Base-by-base conservation (phyloP, 2,329 filamentous ascomycete genomes). In the Eutypa lata region DNA sequence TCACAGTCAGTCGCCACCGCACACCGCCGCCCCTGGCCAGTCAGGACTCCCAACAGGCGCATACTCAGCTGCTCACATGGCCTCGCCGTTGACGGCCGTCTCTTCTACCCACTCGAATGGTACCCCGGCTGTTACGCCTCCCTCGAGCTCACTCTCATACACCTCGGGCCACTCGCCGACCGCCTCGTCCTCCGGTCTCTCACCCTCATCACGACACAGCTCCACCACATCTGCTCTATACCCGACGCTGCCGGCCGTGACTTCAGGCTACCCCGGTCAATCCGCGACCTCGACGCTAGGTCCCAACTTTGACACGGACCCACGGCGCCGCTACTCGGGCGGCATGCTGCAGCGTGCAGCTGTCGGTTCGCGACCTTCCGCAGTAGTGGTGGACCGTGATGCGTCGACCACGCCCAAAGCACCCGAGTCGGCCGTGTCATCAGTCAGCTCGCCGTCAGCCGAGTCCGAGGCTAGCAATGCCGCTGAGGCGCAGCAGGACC, bases 51-150 rank as follows among this genome's bases (percentile, higher is more conserved):
- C 58, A 55, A 69, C 55, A 53, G 61, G 48, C 44, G 69, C 71
- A 44, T 76, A 77, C 60, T 78, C 75, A 24, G 76, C 78, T 7
- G 77, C 77, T n/a, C 79, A 79, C 62, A 79, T 85, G 70, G 80
- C 81, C 28, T 87, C 84, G 24, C 85, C 85, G 19, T 65, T 84
- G 59, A 81, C 77, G 28, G 78, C 77, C 16, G 73, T 82, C 46
- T 81, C 81, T 40, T 84, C 83, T 21, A 80, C 81, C 11, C 73
- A 76, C 58, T 74, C 73, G 1, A 72, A 72, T 40, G 87, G 89
- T 56, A 92, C 89, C 14, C 88, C 89, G 10, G 88, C 88, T 10
- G 79, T 91, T 57, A 92, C 89, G 2, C 89, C 89, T 7, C 86
- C 88, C 0, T 89, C 87, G 11, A 90, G 86, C 68, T 81, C 84